A percentile compares a stretch with the other conserved stretches of the same genome.
phyloP scores from a whole-genome alignment of 2,329 filamentous ascomycete genomes.

The Fusarium cicatricum region DNA sequence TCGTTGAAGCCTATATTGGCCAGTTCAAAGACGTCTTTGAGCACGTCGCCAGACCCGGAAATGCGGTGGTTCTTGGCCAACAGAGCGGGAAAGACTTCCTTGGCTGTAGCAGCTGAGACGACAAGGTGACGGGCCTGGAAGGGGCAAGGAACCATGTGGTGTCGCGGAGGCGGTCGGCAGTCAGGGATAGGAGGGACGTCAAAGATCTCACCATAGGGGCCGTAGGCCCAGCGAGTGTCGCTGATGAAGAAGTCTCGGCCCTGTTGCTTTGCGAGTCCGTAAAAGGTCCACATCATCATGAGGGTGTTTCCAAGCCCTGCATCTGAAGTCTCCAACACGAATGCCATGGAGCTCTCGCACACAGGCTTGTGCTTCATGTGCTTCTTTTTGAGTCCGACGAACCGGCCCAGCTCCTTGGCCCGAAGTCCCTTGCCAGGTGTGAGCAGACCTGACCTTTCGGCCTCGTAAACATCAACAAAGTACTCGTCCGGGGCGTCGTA shows the following conservation, averaged over 20 bases:
- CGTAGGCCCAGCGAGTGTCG: slow-evolving; percentile 85
- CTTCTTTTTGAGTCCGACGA: slow-evolving; percentile 59
- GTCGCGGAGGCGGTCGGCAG: slow-evolving; percentile 76
- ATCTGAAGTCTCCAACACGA: slow-evolving; percentile 75
- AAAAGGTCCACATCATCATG: slow-evolving; percentile 84
- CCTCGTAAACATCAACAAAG: slow-evolving; percentile 79
- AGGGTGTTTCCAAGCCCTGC: slow-evolving; percentile 80
- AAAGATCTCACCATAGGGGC: slow-evolving; percentile 78
- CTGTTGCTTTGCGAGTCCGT: slow-evolving; percentile 79
- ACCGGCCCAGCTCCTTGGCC: slow-evolving; percentile 52
- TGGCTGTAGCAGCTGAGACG: slow-evolving; percentile 73
- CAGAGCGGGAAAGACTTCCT: slow-evolving; percentile 69
- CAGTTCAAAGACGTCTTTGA: slow-evolving; percentile 70
- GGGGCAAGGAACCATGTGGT: slow-evolving; percentile 83
- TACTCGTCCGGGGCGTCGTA: slow-evolving; percentile 72
- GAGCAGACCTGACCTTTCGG: slow-evolving; percentile 70
- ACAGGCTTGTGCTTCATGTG: slow-evolving; percentile 58
- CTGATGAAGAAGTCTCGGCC: slow-evolving; percentile 83
- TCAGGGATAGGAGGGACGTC: slow-evolving; percentile 67
- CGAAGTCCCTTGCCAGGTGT: slow-evolving; percentile 46
- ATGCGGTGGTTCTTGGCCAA: slow-evolving; percentile 45
- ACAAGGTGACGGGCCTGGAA: slow-evolving; percentile 78
- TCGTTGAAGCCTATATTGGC: slow-evolving; percentile 75
- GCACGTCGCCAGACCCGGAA: slow-evolving; percentile 33
- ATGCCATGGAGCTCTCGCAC: slow-evolving; percentile 78